Evolutionary conservation across 192 early-diverging fungal genomes (phyloP), one percentile per base, ranked within the genome.

Genomic region (Entophlyctis luteolus): DNA sequence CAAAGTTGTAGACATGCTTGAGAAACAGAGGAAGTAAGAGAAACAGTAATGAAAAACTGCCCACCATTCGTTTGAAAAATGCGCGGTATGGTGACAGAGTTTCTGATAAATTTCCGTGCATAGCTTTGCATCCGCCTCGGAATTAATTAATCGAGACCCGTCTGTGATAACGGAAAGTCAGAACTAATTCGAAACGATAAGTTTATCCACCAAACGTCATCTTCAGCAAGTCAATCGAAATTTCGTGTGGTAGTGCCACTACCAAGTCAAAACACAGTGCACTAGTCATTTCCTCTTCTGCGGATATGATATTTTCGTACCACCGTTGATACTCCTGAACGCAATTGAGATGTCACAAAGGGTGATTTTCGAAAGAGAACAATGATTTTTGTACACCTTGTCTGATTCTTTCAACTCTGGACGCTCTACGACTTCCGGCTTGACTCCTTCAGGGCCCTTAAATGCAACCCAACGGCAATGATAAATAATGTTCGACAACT

Each of bases 1-100:
- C 8, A 63, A 48, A 2, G 62, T 63, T 48, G 62, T 63, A 18
- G 62, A 48, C 62, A 63, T 63, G 31, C 62, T 63, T 36, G n/a
- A 42, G 3, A 45, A 60, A 60, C n/a, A 34, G 8, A 18, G 42
- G 14, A 27, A 27, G 36, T 47, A 46, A 29, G 47, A 47, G 14
- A 2, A 25, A 22, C 50, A 16, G 10, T 53, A 27, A 46, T 47
- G n/a, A 25, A 25, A 28, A 45, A 46, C 10, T 22, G 10, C 8
- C 33, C 25, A 63, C 62, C 62, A 63, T 50, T 63, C 62, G 33
- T 50, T 50, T 27, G 62, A 20, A 49, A 48, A 63, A 38, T 50
- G 25, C 8, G 20, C 38, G 25, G 62, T 42, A 33, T 63, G 62
- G 33, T 63, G 62, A 20, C 48, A 28, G 3, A 63, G 48, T 32